These are phyloP conservation scores for Umbelopsis sp. DNA, from an alignment of 192 early-diverging fungal genomes.

Conservation along the genomic window DNA sequence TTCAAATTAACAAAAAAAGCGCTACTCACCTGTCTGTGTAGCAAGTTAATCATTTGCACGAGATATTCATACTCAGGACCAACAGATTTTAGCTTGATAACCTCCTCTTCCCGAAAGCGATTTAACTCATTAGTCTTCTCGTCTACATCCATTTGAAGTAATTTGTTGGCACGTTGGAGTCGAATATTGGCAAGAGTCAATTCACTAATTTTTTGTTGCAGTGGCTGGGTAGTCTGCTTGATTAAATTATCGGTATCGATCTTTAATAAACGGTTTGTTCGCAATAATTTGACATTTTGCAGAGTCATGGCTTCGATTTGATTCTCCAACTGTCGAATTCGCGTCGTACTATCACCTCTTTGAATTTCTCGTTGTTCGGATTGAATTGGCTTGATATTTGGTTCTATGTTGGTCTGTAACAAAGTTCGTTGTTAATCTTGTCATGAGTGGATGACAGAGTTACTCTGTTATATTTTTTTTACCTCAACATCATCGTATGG, in stretches of 20 bases:
- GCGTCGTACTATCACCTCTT: constrained; percentile 32
- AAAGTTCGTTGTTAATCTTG: background rate
- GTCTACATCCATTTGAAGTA: constrained; percentile 36
- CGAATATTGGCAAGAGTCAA: constrained; percentile 36
- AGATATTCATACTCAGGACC: constrained; percentile 47
- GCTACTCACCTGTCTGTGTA: constrained; percentile 41
- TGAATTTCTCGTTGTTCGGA: constrained; percentile 33
- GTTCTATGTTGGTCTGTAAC: background rate
- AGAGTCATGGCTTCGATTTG: constrained; percentile 41
- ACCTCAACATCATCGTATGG: constrained; percentile 36
- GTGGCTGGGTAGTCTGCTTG: constrained; percentile 38
- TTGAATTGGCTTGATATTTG: background rate
- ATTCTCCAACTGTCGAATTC: constrained; percentile 34
- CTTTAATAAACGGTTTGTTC: constrained; percentile 42
- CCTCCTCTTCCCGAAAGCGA: constrained; percentile 24
- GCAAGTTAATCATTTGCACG: constrained; percentile 44
- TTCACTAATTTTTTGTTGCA: constrained; percentile 30
- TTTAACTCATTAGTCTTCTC: constrained; percentile 32
- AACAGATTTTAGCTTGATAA: constrained; percentile 33
- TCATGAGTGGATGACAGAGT: background rate
- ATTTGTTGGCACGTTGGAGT: constrained; percentile 34
- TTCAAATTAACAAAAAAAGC: background rate
- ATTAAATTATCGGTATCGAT: constrained; percentile 45
- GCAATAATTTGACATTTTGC: constrained; percentile 41
- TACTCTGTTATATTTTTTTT: background rate